Evolutionary conservation across 257 asterid genomes (phyloP), one percentile per base, ranked within the genome.

Genomic region (Nicotiana knightiana): DNA sequence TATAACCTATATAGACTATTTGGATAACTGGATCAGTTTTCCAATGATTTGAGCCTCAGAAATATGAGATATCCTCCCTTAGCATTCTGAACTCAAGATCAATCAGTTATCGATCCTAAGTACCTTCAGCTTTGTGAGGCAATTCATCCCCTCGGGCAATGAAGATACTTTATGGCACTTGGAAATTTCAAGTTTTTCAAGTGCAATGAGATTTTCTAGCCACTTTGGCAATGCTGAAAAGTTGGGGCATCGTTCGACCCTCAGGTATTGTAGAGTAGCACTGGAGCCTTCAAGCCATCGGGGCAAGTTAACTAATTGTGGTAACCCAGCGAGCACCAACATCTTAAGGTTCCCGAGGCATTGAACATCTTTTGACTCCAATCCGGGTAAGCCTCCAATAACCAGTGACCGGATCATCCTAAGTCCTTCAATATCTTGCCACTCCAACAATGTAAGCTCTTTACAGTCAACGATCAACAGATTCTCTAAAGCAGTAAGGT

Each of bases 401-500:
- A 73, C 62, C 43, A 73, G 4, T 12, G 62, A 73, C 35, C 79
- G 13, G 18, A 73, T 3, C 79, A 73, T 73, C 21, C 12, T 73
- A 73, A 46, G 28, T 7, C 77, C 78, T 51, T 81, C 77, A 9
- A 63, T 64, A 81, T 81, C 83, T 28, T 81, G 65, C 65, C 76
- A 64, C 48, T 64, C 77, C 51, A 63, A 64, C 35, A 81, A 32
- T 9, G 63, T 48, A 2, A 81, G 83, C 79, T 54, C 82, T 16
- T 77, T n/a, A 81, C 87, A 84, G 9, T 24, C 9, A 5, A n/a
- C 3, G 2, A 81, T 65, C 0, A 2, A 28, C 12, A 84, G 71
- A 7, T 37, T 54, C 21, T 81, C 21, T 12, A 84, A 64, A 58
- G 51, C n/a, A 35, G 58, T 53, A 80, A 81, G 84, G 61, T 37